Conservation (phyloP, 1,139 yeast genomes). For the Geotrichum klebahnii region DNA sequence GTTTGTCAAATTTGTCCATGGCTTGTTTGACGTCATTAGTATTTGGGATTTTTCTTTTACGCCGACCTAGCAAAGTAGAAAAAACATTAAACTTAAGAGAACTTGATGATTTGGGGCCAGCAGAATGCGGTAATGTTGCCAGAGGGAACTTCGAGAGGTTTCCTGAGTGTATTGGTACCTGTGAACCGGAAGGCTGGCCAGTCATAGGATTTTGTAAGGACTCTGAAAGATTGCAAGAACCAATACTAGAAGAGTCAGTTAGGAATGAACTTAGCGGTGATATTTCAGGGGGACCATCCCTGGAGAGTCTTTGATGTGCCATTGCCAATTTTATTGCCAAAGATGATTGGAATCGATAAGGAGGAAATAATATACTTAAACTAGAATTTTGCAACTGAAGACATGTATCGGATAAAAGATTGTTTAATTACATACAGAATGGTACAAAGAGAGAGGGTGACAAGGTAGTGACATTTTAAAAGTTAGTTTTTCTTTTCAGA, state of each 20-base stretch:
- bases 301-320: not conserved
- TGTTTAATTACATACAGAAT: slow-evolving; percentile 6
- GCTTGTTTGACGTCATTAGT: slow-evolving; percentile 18
- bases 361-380: not conserved
- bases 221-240: not conserved
- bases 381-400: not conserved
- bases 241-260: not conserved
- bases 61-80: slow-evolving; percentile 3
- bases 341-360: not conserved
- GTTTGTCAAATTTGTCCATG: slow-evolving; percentile 16
- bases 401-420: slow-evolving; percentile 1
- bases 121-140: slow-evolving; percentile 5
- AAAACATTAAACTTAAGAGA: slow-evolving; percentile 10
- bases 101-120: slow-evolving; percentile 2
- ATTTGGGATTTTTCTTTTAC: slow-evolving; percentile 13
- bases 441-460: not conserved
- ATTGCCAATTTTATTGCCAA: not conserved
- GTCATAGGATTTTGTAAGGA: not conserved
- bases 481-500: slow-evolving; percentile 2
- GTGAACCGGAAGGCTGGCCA: not conserved
- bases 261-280: not conserved
- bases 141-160: slow-evolving; percentile 12
- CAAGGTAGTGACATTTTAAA: not conserved
- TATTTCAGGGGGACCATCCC: not conserved
- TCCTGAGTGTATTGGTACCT: slow-evolving; percentile 5